These are phyloP conservation scores for Fusarium piperis DNA, from an alignment of 2,329 filamentous ascomycete genomes.

Conservation along the genomic window DNA sequence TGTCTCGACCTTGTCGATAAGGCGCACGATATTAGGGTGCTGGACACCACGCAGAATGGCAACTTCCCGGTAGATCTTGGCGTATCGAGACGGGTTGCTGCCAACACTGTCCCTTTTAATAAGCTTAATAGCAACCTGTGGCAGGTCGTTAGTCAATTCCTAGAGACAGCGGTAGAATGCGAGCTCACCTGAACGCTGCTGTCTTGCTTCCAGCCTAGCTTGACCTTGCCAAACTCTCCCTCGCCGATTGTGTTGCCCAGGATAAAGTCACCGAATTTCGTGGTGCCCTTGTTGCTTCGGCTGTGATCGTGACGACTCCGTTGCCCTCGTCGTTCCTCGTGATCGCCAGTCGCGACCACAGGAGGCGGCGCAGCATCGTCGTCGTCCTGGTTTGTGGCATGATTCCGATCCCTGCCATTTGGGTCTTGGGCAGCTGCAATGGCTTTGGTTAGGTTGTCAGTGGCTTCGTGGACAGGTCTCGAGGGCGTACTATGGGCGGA, in stretches of 20 bases:
- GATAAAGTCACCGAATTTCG: conserved; percentile 94
- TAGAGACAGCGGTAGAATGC: not conserved
- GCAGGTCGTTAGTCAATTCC: conserved; percentile 18
- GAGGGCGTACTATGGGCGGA: conserved; percentile 54
- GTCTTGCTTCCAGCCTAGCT: conserved; percentile 97
- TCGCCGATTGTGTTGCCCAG: conserved; percentile 96
- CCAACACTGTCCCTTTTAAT: conserved; percentile 93
- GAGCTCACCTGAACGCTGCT: conserved; percentile 78
- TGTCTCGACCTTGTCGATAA: conserved; percentile 99
- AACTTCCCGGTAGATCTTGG: conserved; percentile 98
- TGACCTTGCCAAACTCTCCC: conserved; percentile 98
- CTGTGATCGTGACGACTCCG: conserved; percentile 70
- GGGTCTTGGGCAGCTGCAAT: conserved; percentile 55
- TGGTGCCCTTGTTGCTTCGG: conserved; percentile 68
- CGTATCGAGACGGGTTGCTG: conserved; percentile 85
- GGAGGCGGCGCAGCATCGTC: conserved; percentile 58
- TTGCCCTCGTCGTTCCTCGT: conserved; percentile 59
- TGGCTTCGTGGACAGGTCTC: conserved; percentile 77
- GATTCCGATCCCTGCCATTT: conserved; percentile 43
- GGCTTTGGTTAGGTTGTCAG: conserved; percentile 80
- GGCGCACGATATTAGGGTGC: conserved; percentile 94
- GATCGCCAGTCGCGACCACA: conserved; percentile 54
- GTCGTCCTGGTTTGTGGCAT: conserved; percentile 37
- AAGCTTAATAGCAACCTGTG: conserved; percentile 92
- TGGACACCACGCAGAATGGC: conserved; percentile 87